phyloP scores from a whole-genome alignment of 2,329 filamentous ascomycete genomes.

The Aspergillus versicolor region DNA sequence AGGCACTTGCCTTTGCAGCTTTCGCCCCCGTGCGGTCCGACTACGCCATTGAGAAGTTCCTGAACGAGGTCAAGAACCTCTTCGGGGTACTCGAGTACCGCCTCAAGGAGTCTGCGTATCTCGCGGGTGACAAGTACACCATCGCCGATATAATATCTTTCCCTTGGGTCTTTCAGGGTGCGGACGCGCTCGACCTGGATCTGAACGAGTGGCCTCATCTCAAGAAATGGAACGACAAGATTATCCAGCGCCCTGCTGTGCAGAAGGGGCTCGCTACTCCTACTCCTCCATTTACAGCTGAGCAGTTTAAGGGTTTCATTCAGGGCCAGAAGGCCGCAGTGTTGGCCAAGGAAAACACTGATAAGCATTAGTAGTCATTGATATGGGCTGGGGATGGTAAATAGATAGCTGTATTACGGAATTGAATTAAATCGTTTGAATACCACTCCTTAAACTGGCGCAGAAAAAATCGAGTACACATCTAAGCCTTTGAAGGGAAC shows the following conservation, averaged over 20 bases:
- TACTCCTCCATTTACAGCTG: neutral
- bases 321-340: neutral
- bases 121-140: neutral
- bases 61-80: neutral
- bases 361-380: neutral
- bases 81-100: slow-evolving; percentile 1
- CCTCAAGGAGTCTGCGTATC: neutral
- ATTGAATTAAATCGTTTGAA: too few species aligned
- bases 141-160: neutral
- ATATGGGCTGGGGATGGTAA: neutral
- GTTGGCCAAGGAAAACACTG: neutral
- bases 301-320: neutral
- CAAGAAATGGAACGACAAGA: neutral
- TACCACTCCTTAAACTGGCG: too few species aligned
- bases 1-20: neutral
- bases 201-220: neutral
- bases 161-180: neutral
- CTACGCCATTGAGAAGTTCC: slow-evolving; percentile 3
- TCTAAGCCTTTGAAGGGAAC: too few species aligned
- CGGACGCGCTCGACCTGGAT: neutral
- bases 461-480: too few species aligned
- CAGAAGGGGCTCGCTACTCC: neutral
- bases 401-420: too few species aligned
- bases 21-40: slow-evolving; percentile 1
- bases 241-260: neutral